Evolutionary conservation across 2,329 filamentous ascomycete species (phyloP).

Genomic region (Xylariaceae sp.): DNA sequence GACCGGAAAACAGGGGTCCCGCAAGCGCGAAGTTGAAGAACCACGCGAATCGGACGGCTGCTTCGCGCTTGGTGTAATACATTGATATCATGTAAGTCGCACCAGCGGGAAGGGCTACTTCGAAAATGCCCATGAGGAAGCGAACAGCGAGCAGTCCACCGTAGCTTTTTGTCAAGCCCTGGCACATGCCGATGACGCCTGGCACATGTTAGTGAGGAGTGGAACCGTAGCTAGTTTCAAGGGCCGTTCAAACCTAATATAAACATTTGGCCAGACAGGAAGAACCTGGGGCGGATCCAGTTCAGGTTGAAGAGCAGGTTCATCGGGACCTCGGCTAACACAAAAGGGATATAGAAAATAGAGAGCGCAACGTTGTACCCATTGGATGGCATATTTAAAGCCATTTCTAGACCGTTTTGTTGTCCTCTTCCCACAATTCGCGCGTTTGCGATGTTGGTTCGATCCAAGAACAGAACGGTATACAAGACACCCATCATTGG

Average conservation of each 20-base stretch:
- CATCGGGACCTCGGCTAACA: constrained; percentile 48
- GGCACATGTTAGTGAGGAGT: constrained; percentile 4
- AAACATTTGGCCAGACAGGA: constrained; percentile 45
- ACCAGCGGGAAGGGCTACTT: constrained; percentile 45
- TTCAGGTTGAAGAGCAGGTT: constrained; percentile 47
- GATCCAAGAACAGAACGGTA: constrained; percentile 33
- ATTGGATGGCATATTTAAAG: constrained; percentile 45
- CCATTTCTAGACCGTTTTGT: constrained; percentile 45
- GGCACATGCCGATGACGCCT: constrained; percentile 47
- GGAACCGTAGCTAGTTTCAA: neutral
- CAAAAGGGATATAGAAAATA: constrained; percentile 50
- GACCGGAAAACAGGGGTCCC: constrained; percentile 43
- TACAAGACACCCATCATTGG: constrained; percentile 36
- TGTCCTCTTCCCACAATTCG: constrained; percentile 34
- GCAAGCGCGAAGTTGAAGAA: constrained; percentile 43
- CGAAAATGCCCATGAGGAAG: constrained; percentile 78
- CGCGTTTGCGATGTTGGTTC: constrained; percentile 48
- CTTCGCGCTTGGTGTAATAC: constrained; percentile 34
- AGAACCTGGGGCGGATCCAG: constrained; percentile 42
- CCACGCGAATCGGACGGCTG: constrained; percentile 34
- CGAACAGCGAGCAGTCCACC: constrained; percentile 39
- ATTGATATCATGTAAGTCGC: constrained; percentile 36
- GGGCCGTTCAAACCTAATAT: constrained; percentile 39
- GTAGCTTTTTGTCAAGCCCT: constrained; percentile 45
- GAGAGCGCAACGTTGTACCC: constrained; percentile 47